These are phyloP conservation scores for Areca catechu DNA, from an alignment of 176 grass and related monocot species.

Conservation along the genomic window DNA sequence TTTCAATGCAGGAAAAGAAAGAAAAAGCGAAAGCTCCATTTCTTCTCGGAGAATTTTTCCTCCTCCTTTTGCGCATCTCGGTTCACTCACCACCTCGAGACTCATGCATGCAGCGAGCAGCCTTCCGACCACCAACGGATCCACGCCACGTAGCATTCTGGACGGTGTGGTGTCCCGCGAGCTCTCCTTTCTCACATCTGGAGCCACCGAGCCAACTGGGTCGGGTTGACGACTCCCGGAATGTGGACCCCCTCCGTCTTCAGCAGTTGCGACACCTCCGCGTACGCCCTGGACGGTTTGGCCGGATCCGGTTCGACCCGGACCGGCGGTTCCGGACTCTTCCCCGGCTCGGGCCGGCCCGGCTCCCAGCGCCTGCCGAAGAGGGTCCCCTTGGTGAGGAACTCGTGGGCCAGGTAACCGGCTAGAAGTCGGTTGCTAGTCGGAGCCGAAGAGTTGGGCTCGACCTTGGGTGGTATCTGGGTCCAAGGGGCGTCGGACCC, in stretches of 20 bases:
- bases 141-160: no score
- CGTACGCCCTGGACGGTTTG: slow-evolving; percentile 13
- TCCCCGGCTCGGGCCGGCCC: neutral
- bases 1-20: no score
- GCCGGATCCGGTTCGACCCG: neutral
- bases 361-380: slow-evolving; percentile 10
- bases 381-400: slow-evolving; percentile 37
- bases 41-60: no score
- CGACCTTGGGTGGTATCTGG: neutral
- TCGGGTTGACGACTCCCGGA: slow-evolving; percentile 4
- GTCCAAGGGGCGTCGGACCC: neutral
- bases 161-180: no score
- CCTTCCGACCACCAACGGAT: no score
- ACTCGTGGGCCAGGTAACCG: slow-evolving; percentile 52
- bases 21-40: no score
- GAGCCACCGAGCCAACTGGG: slow-evolving; percentile 11
- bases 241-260: slow-evolving; percentile 15
- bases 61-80: no score
- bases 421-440: slow-evolving; percentile 28
- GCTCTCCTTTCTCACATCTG: neutral
- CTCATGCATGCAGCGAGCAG: no score
- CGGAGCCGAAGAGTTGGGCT: neutral
- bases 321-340: neutral
- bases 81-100: no score
- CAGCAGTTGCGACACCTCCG: slow-evolving; percentile 28